Conservation (phyloP, 2,329 filamentous ascomycete species). For the Sporothrix euskadiensis region DNA sequence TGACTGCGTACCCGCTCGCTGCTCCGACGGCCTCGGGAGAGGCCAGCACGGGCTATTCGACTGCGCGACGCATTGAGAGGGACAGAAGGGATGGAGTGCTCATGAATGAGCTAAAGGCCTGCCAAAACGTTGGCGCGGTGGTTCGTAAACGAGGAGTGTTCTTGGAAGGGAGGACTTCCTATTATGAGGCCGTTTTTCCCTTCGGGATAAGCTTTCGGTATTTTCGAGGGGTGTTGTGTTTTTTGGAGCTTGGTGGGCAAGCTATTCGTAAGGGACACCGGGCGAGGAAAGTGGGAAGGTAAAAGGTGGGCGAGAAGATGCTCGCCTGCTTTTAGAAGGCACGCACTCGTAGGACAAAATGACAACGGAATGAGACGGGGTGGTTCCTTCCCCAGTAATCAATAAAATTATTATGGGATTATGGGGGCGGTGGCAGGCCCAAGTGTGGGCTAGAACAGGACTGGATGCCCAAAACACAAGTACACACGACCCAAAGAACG, state of each 20-base stretch:
- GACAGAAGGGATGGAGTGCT: constrained; percentile 22
- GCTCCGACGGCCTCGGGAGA: constrained; percentile 46
- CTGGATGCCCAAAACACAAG: not conserved
- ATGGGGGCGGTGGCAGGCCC: not conserved
- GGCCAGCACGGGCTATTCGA: constrained; percentile 47
- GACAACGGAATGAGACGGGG: constrained; percentile 3
- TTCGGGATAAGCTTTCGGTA: constrained; percentile 4
- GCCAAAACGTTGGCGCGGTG: constrained; percentile 20
- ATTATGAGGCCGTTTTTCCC: not conserved
- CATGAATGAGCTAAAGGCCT: constrained; percentile 23
- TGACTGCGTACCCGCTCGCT: constrained; percentile 17
- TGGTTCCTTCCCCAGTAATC: constrained; percentile 12
- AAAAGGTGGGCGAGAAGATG: not conserved
- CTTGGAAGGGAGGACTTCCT: not conserved
- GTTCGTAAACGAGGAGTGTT: not conserved
- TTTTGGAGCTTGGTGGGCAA: not conserved
- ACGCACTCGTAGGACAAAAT: constrained; percentile 8
- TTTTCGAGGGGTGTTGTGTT: not conserved
- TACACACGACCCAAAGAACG: not conserved
- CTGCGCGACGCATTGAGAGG: constrained; percentile 42
- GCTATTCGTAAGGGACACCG: not conserved
- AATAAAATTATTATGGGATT: not conserved
- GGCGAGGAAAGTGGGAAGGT: not conserved
- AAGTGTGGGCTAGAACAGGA: not conserved
- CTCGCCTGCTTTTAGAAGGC: not conserved